Conservation (phyloP, 208 protist genomes). For the Leishmania lainsoni region DNA sequence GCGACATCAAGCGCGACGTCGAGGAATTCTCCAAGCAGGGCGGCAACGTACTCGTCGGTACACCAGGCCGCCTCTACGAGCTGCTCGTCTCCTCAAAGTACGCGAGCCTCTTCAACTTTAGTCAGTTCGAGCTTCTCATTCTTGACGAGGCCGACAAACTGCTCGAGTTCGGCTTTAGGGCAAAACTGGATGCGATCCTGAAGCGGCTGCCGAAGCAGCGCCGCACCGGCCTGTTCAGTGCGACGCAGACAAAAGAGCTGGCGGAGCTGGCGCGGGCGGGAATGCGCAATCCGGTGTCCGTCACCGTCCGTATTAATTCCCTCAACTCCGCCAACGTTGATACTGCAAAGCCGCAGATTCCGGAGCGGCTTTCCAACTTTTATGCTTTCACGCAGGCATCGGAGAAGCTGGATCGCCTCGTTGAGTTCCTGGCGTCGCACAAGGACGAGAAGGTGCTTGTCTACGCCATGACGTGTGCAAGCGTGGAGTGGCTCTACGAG, state of each 20-base stretch:
- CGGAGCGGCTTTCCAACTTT: conserved; percentile 88
- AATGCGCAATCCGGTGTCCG: conserved; percentile 91
- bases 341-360: conserved; percentile 82
- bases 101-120: conserved; percentile 71
- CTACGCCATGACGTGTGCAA: conserved; percentile 94
- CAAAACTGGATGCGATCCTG: conserved; percentile 90
- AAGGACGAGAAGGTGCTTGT: conserved; percentile 87
- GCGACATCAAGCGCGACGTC: conserved; percentile 81
- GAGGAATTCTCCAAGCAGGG: conserved; percentile 78
- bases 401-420: conserved; percentile 88
- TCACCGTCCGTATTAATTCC: conserved; percentile 79
- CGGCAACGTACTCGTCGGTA: conserved; percentile 90
- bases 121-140: conserved; percentile 90
- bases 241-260: conserved; percentile 93
- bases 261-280: conserved; percentile 86
- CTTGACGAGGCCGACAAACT: conserved; percentile 95
- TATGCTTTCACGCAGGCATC: conserved; percentile 76
- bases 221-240: conserved; percentile 92
- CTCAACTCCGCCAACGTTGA: conserved; percentile 43
- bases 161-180: conserved; percentile 93
- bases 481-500: conserved; percentile 90
- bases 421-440: conserved; percentile 69
- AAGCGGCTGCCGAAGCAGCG: conserved; percentile 90
- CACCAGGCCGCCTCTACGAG: conserved; percentile 91
- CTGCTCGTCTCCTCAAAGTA: conserved; percentile 88